phyloP scores from a whole-genome alignment of 2,329 filamentous ascomycete species.

The Cercospora sojina region DNA sequence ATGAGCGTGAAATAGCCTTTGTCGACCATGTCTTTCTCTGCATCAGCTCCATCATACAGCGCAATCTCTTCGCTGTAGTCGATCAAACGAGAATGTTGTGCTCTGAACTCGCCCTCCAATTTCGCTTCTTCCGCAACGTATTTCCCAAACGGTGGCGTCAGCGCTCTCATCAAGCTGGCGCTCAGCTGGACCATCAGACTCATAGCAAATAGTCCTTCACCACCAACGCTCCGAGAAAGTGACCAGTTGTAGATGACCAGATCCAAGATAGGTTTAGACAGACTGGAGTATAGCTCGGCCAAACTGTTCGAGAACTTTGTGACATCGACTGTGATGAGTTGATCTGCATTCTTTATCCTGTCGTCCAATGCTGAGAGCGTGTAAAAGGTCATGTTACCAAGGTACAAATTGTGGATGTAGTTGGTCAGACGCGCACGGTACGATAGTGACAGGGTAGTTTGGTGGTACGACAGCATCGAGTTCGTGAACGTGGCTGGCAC shows the following conservation, averaged over 20 bases:
- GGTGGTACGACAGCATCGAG: conserved; percentile 97
- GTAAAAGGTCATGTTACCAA: conserved; percentile 98
- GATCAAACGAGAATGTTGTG: conserved; percentile 90
- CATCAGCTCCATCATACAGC: conserved; percentile 85
- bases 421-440: conserved; percentile 94
- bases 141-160: conserved; percentile 95
- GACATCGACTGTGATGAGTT: conserved; percentile 94
- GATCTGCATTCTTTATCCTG: conserved; percentile 96
- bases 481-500: conserved; percentile 94
- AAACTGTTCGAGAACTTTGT: conserved; percentile 94
- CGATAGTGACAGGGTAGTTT: conserved; percentile 87
- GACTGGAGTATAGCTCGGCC: conserved; percentile 91
- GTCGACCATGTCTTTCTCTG: conserved; percentile 93
- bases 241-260: conserved; percentile 98
- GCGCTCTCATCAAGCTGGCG: conserved; percentile 84
- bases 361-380: conserved; percentile 93
- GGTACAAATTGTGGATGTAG: conserved; percentile 90
- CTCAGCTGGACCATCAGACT: conserved; percentile 89
- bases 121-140: conserved; percentile 96
- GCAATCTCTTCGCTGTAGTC: conserved; percentile 96
- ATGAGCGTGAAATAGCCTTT: conserved; percentile 99
- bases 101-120: conserved; percentile 92
- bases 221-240: conserved; percentile 89
- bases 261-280: conserved; percentile 90
- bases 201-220: conserved; percentile 95